phyloP scores from a whole-genome alignment of 129 eudicot genomes.

The Flaveria brownii region DNA sequence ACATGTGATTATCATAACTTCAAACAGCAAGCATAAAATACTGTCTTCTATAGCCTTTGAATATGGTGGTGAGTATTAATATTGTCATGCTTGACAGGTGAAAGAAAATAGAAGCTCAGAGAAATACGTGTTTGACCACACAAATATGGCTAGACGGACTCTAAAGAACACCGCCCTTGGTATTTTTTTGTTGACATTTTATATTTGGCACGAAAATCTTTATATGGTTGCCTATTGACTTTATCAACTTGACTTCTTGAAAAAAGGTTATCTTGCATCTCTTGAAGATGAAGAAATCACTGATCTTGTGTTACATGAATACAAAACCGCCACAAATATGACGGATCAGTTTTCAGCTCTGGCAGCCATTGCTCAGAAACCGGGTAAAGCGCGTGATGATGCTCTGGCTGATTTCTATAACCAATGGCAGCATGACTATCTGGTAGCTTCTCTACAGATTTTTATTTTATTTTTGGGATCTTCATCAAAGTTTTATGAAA shows the following conservation, averaged over 20 bases:
- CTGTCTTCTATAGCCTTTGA: not conserved
- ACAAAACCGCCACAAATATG: constrained; percentile 82
- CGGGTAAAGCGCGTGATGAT: constrained; percentile 73
- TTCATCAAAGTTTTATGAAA: too few species aligned
- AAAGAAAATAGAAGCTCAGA: constrained; percentile 68
- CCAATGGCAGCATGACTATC: constrained; percentile 86
- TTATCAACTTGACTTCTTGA: constrained; percentile 15
- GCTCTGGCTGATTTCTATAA: constrained; percentile 81
- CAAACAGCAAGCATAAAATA: too few species aligned
- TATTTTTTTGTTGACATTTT: constrained; percentile 22
- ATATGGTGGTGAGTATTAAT: constrained; percentile 4
- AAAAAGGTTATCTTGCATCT: constrained; percentile 76
- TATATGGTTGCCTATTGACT: not conserved
- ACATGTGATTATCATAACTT: too few species aligned
- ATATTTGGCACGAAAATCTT: not conserved
- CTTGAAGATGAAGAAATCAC: constrained; percentile 65
- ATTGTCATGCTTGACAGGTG: constrained; percentile 48
- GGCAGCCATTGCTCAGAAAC: constrained; percentile 79
- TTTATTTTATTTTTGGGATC: too few species aligned
- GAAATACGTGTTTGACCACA: constrained; percentile 58
- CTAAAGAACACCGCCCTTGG: constrained; percentile 84
- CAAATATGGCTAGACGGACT: constrained; percentile 89
- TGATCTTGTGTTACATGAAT: constrained; percentile 79
- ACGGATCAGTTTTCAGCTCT: constrained; percentile 93
- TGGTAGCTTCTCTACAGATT: constrained; percentile 45